phyloP scores from a whole-genome alignment of 768 basidiomycete genomes.

The Auricularia cornea region DNA sequence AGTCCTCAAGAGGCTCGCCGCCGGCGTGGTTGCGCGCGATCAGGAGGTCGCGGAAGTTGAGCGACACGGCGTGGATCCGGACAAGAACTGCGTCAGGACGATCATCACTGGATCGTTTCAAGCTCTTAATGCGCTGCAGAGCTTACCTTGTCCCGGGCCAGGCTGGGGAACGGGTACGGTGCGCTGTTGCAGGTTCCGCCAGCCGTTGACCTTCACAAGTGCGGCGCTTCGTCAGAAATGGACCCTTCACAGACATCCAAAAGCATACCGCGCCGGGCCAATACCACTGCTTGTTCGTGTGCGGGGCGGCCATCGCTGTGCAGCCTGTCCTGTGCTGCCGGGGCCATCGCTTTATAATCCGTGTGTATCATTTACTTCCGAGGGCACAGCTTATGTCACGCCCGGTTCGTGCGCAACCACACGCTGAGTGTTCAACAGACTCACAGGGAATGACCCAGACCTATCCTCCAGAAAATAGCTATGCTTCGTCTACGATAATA shows the following conservation, averaged over 20 bases:
- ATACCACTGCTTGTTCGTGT: not conserved
- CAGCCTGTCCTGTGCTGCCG: too few species aligned
- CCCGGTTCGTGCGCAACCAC: too few species aligned
- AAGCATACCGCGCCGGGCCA: not conserved
- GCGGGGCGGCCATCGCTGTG: not conserved
- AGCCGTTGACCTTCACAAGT: not conserved
- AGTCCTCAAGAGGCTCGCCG: not conserved
- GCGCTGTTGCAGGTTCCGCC: not conserved
- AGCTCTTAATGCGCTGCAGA: too few species aligned
- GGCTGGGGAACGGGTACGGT: not conserved
- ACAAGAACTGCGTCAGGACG: not conserved
- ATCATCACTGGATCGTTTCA: not conserved
- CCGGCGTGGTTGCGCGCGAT: not conserved
- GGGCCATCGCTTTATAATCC: too few species aligned
- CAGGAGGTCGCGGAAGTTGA: not conserved
- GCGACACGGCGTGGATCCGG: not conserved
- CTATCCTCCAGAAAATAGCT: too few species aligned
- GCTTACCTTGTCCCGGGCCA: not conserved
- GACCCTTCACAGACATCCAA: too few species aligned
- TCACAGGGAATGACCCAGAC: too few species aligned
- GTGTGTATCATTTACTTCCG: too few species aligned
- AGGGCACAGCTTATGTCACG: too few species aligned
- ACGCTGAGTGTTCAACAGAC: too few species aligned
- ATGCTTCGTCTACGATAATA: too few species aligned
- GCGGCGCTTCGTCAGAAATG: too few species aligned